A percentile compares a stretch with the other conserved stretches of the same genome.
These are phyloP conservation scores for Verticillium zaregamsianum DNA, from an alignment of 2,329 filamentous ascomycete species.

Conservation along the genomic window DNA sequence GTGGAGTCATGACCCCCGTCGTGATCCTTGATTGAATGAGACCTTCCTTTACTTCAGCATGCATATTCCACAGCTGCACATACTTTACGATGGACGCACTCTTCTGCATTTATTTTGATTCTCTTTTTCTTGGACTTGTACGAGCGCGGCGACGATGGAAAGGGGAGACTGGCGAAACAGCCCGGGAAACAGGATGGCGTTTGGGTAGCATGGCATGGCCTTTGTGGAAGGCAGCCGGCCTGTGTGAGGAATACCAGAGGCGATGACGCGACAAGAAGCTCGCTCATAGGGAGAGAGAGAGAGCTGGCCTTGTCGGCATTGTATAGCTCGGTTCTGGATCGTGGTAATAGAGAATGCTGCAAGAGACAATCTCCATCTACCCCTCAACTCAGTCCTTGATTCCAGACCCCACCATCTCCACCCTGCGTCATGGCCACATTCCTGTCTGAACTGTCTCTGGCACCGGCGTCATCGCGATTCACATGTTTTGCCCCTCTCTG, in stretches of 20 bases:
- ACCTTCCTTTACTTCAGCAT: too few relatives aligned
- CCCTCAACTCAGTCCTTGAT: background rate
- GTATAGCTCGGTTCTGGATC: background rate
- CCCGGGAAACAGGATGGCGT: background rate
- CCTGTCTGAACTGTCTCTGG: background rate
- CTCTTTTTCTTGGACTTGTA: background rate
- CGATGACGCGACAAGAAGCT: too few relatives aligned
- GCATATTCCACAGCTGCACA: background rate
- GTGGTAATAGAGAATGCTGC: background rate
- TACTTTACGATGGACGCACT: background rate
- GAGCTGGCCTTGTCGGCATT: background rate
- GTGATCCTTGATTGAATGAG: background rate
- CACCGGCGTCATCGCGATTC: background rate
- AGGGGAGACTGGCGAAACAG: background rate
- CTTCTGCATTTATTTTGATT: background rate
- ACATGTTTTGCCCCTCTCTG: background rate
- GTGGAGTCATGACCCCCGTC: constrained; percentile 16
- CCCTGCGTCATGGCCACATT: background rate
- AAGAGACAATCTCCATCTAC: background rate
- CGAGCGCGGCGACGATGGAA: background rate
- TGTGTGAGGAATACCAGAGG: background rate
- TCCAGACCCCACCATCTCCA: background rate
- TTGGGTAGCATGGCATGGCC: background rate
- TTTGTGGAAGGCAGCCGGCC: background rate
- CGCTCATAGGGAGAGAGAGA: too few relatives aligned